Percentiles rank a stretch among this genome's conserved stretches.
These are phyloP conservation scores for Flaveria bidentis DNA, from an alignment of 129 eudicot genomes.

Conservation along the genomic window DNA sequence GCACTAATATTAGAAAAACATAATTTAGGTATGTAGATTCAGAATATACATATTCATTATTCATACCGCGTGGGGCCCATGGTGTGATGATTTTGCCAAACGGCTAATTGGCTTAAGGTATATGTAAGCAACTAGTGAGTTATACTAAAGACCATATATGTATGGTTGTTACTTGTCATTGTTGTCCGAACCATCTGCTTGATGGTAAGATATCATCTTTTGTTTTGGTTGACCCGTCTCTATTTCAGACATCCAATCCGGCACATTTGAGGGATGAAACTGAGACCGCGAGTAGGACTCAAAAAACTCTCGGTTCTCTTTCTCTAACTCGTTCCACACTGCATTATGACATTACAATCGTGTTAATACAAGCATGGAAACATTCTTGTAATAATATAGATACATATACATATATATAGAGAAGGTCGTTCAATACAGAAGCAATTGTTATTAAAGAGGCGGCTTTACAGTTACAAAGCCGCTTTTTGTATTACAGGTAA, in stretches of 20 bases:
- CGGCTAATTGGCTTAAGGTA: constrained; percentile 10
- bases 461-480: background rate
- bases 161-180: constrained; percentile 31
- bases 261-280: constrained; percentile 32
- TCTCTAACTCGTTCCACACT: constrained; percentile 87
- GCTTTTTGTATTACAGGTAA: background rate
- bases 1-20: background rate
- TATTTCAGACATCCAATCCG: constrained; percentile 52
- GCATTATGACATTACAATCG: constrained; percentile 16
- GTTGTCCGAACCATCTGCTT: constrained; percentile 36
- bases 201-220: constrained; percentile 57
- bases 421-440: background rate
- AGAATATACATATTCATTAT: background rate
- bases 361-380: background rate
- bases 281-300: constrained; percentile 55
- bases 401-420: too few relatives aligned
- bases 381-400: background rate
- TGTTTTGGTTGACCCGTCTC: constrained; percentile 56
- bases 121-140: background rate
- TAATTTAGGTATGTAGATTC: background rate
- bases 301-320: constrained; percentile 76
- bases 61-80: background rate
- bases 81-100: background rate
- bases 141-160: constrained; percentile 1
- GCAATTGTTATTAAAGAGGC: background rate